phyloP scores from a whole-genome alignment of 2,329 filamentous ascomycete species.

The Trichoderma sp. region DNA sequence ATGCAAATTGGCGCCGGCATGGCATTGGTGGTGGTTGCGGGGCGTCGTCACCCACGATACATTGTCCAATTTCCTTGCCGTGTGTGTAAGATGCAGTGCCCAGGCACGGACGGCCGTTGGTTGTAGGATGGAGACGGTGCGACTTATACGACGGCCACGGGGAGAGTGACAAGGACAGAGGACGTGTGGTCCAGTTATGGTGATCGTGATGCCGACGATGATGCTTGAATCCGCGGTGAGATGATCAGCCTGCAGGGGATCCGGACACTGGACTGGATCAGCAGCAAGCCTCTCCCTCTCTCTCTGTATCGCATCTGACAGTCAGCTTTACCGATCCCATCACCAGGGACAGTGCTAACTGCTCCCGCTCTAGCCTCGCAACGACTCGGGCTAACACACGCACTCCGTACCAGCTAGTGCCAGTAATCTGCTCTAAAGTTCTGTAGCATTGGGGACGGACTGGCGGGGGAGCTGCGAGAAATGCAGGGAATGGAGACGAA shows the following conservation, averaged over 20 bases:
- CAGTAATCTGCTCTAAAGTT: not conserved
- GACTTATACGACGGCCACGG: not conserved
- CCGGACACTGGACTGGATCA: not conserved
- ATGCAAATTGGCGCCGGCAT: not conserved
- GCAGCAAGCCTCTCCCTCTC: not conserved
- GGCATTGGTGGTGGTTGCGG: slow-evolving; percentile 9
- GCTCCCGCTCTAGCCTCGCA: not conserved
- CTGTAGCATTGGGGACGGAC: not conserved
- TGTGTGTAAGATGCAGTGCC: not conserved
- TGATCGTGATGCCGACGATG: not conserved
- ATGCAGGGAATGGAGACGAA: not conserved
- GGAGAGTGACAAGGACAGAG: not conserved
- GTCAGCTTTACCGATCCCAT: slow-evolving; percentile 7
- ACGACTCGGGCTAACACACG: not conserved
- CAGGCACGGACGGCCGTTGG: not conserved
- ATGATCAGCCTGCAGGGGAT: not conserved
- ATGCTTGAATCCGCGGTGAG: not conserved
- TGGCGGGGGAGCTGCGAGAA: not conserved
- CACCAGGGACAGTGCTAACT: not conserved
- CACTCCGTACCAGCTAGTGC: not conserved
- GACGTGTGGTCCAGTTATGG: not conserved
- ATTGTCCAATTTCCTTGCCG: slow-evolving; percentile 9
- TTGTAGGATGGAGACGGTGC: no score
- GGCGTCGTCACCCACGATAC: slow-evolving; percentile 7
- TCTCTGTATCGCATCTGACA: slow-evolving; percentile 9